Conservation (phyloP, 306 rosid species). For the Cicer bijugum region DNA sequence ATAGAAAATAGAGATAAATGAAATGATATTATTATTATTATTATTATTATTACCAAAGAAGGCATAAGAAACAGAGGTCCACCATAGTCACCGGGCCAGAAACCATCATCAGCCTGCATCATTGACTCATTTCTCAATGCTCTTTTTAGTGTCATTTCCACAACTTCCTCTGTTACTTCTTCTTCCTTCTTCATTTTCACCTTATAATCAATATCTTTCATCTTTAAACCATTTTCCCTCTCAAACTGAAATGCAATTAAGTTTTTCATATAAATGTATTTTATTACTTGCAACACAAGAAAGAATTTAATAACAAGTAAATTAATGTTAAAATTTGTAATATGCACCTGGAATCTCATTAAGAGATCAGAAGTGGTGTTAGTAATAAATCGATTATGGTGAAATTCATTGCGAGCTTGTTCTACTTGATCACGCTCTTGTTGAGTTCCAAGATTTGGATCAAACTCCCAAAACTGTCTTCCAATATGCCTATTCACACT, state of each 20-base stretch:
- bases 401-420: conserved; percentile 47
- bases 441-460: conserved; percentile 48
- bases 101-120: conserved; percentile 66
- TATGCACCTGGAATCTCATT: conserved; percentile 69
- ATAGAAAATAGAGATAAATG: background rate
- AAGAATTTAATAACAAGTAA: background rate
- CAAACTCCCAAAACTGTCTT: conserved; percentile 79
- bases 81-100: conserved; percentile 79
- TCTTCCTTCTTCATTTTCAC: conserved; percentile 10
- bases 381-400: conserved; percentile 52
- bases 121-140: conserved; percentile 59
- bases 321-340: too few relatives aligned
- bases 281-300: too few relatives aligned
- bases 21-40: too few relatives aligned
- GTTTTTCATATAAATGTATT: too few relatives aligned
- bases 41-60: conserved; percentile 53
- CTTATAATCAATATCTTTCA: background rate
- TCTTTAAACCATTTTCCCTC: conserved; percentile 44
- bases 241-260: conserved; percentile 48
- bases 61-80: conserved; percentile 87
- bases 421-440: conserved; percentile 56
- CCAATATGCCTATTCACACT: conserved; percentile 66
- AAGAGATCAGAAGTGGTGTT: conserved; percentile 73
- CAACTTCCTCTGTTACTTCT: conserved; percentile 47
- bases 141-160: conserved; percentile 50